Conservation (phyloP, 176 grass and related monocot genomes). For the Rhynchospora pubera region DNA sequence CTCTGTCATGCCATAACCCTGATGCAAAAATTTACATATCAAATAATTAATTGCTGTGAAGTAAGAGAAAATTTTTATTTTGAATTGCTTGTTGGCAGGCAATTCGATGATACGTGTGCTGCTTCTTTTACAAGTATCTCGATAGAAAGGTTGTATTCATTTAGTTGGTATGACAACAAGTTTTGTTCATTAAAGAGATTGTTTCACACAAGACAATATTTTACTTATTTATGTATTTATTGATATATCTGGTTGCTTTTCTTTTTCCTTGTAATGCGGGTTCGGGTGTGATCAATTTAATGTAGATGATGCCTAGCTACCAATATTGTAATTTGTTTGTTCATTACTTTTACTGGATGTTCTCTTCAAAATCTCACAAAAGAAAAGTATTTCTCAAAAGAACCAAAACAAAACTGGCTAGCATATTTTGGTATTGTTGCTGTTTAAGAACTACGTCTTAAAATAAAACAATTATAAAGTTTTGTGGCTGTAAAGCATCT, state of each 20-base stretch:
- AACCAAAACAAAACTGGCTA: background rate
- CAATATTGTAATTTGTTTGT: too few species aligned
- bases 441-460: too few species aligned
- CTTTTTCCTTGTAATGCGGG: too few species aligned
- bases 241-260: too few species aligned
- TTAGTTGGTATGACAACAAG: background rate
- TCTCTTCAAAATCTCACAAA: background rate
- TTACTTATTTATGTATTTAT: too few species aligned
- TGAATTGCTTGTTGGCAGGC: background rate
- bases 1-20: slow-evolving; percentile 98
- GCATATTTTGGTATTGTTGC: background rate
- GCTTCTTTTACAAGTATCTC: background rate
- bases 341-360: background rate
- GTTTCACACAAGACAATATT: too few species aligned
- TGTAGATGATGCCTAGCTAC: too few species aligned
- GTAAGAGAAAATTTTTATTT: background rate
- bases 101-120: background rate
- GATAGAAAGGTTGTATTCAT: background rate
- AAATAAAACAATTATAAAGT: background rate
- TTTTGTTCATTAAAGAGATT: too few species aligned
- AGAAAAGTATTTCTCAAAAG: background rate
- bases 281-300: too few species aligned
- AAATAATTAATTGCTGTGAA: background rate
- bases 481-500: background rate
- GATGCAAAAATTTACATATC: slow-evolving; percentile 15